A percentile compares a stretch with the other conserved stretches of the same genome.
Evolutionary conservation across 192 early-diverging fungal genomes (phyloP).

Genomic region (Rhizophagus sp.): DNA sequence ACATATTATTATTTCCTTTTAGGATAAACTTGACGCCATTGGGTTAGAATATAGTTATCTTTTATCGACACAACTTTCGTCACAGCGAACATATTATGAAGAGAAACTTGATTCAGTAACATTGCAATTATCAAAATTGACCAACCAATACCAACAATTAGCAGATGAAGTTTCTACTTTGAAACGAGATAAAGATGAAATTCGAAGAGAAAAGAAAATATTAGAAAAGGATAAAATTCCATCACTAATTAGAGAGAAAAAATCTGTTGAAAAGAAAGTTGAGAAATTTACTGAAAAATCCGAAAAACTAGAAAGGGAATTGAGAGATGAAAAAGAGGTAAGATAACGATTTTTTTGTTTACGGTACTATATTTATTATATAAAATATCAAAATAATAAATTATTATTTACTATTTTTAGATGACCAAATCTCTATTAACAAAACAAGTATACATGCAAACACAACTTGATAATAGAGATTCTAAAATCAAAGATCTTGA

Average conservation of each 20-base stretch:
- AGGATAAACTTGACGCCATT: constrained; percentile 76
- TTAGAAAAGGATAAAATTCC: constrained; percentile 45
- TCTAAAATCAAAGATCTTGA: constrained; percentile 64
- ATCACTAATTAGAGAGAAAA: constrained; percentile 44
- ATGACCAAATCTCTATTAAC: constrained; percentile 49
- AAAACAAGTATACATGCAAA: constrained; percentile 67
- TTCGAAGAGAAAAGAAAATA: constrained; percentile 27
- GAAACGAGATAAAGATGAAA: constrained; percentile 35
- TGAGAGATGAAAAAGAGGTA: constrained; percentile 74
- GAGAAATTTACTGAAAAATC: constrained; percentile 59
- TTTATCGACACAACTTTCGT: constrained; percentile 82
- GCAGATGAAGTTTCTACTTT: constrained; percentile 35
- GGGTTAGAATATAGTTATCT: constrained; percentile 82
- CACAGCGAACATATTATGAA: constrained; percentile 87
- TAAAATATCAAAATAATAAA: too few relatives aligned
- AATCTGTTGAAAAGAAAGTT: constrained; percentile 56
- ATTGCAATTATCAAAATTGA: constrained; percentile 50
- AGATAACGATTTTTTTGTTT: constrained; percentile 38
- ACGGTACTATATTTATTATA: neutral
- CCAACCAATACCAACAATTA: constrained; percentile 42
- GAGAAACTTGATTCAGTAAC: constrained; percentile 56
- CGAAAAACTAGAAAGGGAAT: constrained; percentile 55
- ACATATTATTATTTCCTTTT: constrained; percentile 19
- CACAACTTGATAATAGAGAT: constrained; percentile 57
- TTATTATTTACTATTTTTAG: constrained; percentile 13